These are phyloP conservation scores for Prunus salicina DNA, from an alignment of 306 rosid species.

Conservation along the genomic window DNA sequence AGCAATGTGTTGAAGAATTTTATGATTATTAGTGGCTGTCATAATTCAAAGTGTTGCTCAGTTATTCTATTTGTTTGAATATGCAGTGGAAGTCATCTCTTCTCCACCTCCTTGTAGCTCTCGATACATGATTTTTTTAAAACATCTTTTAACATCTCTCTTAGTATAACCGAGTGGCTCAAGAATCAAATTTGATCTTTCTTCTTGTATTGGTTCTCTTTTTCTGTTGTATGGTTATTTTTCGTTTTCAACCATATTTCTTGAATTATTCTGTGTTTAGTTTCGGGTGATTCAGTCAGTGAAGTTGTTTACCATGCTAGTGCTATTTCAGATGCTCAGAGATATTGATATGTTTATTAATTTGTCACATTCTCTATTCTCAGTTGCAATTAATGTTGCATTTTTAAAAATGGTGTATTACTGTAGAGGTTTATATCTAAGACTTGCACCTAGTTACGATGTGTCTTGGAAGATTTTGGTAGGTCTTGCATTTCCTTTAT, in stretches of 20 bases:
- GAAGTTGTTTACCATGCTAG: too few species aligned
- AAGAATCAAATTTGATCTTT: too few species aligned
- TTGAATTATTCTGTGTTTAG: too few species aligned
- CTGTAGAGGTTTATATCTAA: background rate
- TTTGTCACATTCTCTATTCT: conserved; percentile 3
- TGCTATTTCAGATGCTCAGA: too few species aligned
- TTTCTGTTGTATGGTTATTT: background rate
- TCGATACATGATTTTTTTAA: background rate
- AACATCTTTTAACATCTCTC: too few species aligned
- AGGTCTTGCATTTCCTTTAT: too few species aligned
- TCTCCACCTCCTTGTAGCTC: background rate
- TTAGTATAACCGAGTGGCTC: too few species aligned
- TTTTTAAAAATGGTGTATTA: background rate
- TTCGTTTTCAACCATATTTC: background rate
- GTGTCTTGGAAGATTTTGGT: too few species aligned
- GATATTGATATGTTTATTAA: too few species aligned
- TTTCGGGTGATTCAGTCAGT: background rate
- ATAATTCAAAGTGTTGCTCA: background rate
- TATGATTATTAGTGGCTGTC: background rate
- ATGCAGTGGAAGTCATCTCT: background rate
- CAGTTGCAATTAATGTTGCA: background rate
- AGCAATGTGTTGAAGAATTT: background rate
- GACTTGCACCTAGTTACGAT: background rate
- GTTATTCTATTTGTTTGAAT: background rate
- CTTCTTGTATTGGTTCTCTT: background rate